Base-by-base conservation (phyloP, 1,284 basidiomycete genomes). In the Austroboletus rostrupii region DNA sequence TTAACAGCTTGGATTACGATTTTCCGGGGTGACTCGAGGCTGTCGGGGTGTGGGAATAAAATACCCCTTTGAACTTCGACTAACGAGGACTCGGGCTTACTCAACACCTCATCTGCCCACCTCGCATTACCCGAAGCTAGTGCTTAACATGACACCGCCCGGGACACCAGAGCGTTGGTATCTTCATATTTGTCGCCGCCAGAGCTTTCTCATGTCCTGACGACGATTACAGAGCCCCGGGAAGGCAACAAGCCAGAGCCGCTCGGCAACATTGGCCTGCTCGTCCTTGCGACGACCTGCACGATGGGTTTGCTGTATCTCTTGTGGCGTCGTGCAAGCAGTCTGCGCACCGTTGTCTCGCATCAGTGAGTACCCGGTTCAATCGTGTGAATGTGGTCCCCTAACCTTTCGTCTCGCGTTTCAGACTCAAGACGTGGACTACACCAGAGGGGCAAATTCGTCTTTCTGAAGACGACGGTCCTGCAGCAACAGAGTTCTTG, bases 381-480 rank as follows among this genome's bases (percentile, higher is more conserved):
- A 26, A 26, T 36, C 3, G 8, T 36, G n/a, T 13, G 13, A 17
- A 21, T 44, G 31, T 44, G 2, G 26, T 5, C 29, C 49, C 53
- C 40, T 55, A n/a, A 2, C 43, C 8, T 37, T 37, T 37, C 10
- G 16, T 36, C 9, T 32, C 32, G 19, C 37, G 33, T 50, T 50
- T 28, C 56, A 88, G 86, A 58, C 64, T 89, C 46, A 81, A 80
- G 57, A 79, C 77, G 9, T 78, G 83, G 68, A 73, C 75, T 1
- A 64, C 69, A 13, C 56, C 66, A 26, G 80, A 83, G 53, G 85
- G 86, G 6, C 72, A 66, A 3, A 84, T 89, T 54, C 78, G 86
- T 11, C 72, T 89, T 23, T 87, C 85, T 36, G 73, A 79, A 58
- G 87, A 89, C 55, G 83, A 88, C 47, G 84, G 85, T 0, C 87